Base-by-base conservation (phyloP, 169 alveolate genomes). In the Babesia bigemina region DNA sequence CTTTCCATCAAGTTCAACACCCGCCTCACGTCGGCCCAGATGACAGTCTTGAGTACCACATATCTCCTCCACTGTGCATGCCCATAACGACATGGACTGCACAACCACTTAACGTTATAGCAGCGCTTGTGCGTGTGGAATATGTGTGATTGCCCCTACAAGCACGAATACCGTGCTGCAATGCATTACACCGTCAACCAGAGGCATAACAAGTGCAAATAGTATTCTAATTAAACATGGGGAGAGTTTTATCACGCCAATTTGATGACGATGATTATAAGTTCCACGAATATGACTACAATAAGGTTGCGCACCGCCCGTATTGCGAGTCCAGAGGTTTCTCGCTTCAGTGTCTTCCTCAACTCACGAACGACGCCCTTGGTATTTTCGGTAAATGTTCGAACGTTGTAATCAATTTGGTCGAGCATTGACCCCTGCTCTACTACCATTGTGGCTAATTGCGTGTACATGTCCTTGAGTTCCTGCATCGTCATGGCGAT, bases 381-480 rank as follows among this genome's bases (percentile, higher is more conserved):
- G 26, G 90, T 70, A 48, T 83, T 73, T 42, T 75, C 70, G 2
- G 90, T 58, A 52, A 75, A 83, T 22, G 59, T 48, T 33, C 69
- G 63, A 13, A 83, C 86, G 21, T 83, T 83, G 36, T 83, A 83
- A 63, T 83, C 90, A 1, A 83, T 83, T 69, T 75, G 85, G 49
- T 83, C 90, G 44, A 83, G 70, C 90, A 83, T 83, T n/a, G 90
- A 74, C 3, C 90, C 90, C 90, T 83, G 90, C 36, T 74, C 90
- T 16, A 83, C 86, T 17, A 75, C 59, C 90, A 83, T 83, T 4
- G 86, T 74, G 42, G 90, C 78, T 19, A 83, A 42, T 57, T 83
- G 90, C 17, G 86, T 66, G 57, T 73, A 74, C 79, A 83, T 74
- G 39, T 75, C 90, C 67, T 75, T 83, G 33, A 83, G 73, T 39